A percentile compares a stretch with the other conserved stretches of the same genome.
These are phyloP conservation scores for Cryphonectria carpinicola DNA, from an alignment of 2,329 filamentous ascomycete genomes.

Conservation along the genomic window DNA sequence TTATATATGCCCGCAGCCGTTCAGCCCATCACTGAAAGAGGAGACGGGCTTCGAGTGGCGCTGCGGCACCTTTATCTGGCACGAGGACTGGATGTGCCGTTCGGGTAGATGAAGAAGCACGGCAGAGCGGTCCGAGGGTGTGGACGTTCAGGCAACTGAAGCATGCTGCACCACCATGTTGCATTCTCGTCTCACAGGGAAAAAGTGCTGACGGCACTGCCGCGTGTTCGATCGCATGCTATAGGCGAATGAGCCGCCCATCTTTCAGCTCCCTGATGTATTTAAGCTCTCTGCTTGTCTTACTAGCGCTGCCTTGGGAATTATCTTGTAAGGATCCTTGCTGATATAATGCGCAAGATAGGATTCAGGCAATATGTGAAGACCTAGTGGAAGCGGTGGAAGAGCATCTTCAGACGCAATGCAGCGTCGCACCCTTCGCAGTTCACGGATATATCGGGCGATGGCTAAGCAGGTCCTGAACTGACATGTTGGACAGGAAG, in stretches of 20 bases:
- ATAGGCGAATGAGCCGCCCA: not conserved
- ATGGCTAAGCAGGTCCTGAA: not conserved
- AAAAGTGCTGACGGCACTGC: not conserved
- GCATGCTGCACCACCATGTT: too few species aligned
- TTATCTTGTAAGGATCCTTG: not conserved
- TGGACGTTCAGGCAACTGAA: too few species aligned
- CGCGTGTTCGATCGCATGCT: not conserved
- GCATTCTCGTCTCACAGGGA: too few species aligned
- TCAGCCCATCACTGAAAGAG: too few species aligned
- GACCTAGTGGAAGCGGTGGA: not conserved
- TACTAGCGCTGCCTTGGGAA: not conserved
- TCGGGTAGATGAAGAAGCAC: too few species aligned
- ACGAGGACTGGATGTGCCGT: too few species aligned
- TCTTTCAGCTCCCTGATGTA: not conserved
- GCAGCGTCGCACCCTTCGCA: not conserved
- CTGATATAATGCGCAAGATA: not conserved
- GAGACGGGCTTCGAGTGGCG: too few species aligned
- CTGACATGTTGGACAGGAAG: not conserved
- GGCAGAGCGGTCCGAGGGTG: too few species aligned
- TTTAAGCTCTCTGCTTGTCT: not conserved
- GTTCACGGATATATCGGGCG: not conserved
- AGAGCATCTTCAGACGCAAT: not conserved
- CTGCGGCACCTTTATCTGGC: too few species aligned
- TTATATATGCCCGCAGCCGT: too few species aligned
- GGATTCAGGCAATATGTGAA: not conserved